These are phyloP conservation scores for Amyloporia xantha DNA, from an alignment of 768 basidiomycete genomes.

Conservation along the genomic window DNA sequence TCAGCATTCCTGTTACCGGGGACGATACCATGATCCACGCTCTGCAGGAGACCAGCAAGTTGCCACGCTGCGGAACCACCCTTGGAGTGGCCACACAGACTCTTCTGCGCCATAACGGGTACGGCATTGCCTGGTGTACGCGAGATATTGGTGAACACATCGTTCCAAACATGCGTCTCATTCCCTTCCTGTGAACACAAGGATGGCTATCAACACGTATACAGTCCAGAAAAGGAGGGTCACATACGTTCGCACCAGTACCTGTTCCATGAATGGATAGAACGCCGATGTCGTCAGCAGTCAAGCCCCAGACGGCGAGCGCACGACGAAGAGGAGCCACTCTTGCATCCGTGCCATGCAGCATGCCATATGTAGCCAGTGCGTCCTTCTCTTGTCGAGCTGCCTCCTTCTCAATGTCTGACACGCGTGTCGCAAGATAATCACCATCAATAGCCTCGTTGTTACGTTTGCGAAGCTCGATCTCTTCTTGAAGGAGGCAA, in stretches of 20 bases:
- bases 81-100: conserved; percentile 94
- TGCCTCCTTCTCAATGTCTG: conserved; percentile 87
- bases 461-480: conserved; percentile 51
- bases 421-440: conserved; percentile 70
- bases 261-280: conserved; percentile 88
- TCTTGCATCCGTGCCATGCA: conserved; percentile 78
- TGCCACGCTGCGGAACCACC: conserved; percentile 99
- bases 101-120: conserved; percentile 96
- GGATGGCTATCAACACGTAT: conserved; percentile 8
- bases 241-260: conserved; percentile 68
- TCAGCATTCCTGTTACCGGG: conserved; percentile 97
- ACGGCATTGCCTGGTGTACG: conserved; percentile 95
- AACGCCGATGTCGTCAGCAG: conserved; percentile 87
- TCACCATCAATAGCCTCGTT: conserved; percentile 50
- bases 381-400: conserved; percentile 88
- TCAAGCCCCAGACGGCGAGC: conserved; percentile 94
- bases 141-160: conserved; percentile 81
- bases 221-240: no score
- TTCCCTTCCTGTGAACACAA: conserved; percentile 83
- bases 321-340: conserved; percentile 92
- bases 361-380: conserved; percentile 92
- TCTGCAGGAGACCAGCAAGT: conserved; percentile 86
- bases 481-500: conserved; percentile 73
- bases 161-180: conserved; percentile 95
- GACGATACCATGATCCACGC: conserved; percentile 76